Evolutionary conservation across 805 yeast genomes (phyloP).

Genomic region (Grigorovia transvaalensis): DNA sequence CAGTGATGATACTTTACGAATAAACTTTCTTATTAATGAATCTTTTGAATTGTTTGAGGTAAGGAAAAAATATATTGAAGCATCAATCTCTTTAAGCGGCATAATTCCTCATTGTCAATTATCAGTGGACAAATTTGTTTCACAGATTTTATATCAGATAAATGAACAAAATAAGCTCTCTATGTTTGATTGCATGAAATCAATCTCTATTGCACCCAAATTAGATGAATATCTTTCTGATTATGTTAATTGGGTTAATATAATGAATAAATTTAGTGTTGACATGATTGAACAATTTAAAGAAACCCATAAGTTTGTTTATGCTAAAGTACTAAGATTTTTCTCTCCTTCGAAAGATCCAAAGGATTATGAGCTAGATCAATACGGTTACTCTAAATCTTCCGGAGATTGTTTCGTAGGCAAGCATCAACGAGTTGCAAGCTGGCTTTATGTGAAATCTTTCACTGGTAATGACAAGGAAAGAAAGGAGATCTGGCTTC

Average conservation of each 20-base stretch:
- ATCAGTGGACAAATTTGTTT: conserved; percentile 14
- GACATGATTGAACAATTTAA: conserved; percentile 30
- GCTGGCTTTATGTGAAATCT: conserved; percentile 77
- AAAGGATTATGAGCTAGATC: conserved; percentile 38
- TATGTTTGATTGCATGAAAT: conserved; percentile 9
- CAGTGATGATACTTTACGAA: conserved; percentile 34
- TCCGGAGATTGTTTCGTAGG: conserved; percentile 2
- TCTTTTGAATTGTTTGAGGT: conserved; percentile 61
- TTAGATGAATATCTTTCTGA: conserved; percentile 5
- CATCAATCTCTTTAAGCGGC: conserved; percentile 45
- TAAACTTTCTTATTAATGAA: conserved; percentile 54
- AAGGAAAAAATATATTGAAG: conserved; percentile 50
- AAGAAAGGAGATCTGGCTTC: conserved; percentile 56
- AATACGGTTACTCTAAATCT: conserved; percentile 5
- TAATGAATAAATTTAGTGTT: conserved; percentile 2
- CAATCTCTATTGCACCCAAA: conserved; percentile 5
- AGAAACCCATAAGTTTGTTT: conserved; percentile 49
- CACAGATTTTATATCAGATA: conserved; percentile 6
- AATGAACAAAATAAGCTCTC: conserved; percentile 20
- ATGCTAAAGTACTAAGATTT: conserved; percentile 41
- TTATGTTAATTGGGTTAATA: conserved; percentile 10
- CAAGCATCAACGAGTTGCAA: conserved; percentile 48
- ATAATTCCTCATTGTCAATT: conserved; percentile 31
- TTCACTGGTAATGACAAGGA: conserved; percentile 31
- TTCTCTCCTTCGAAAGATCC: conserved; percentile 50